Evolutionary conservation across 306 rosid genomes (phyloP).

Genomic region (Phaseolus lunatus): DNA sequence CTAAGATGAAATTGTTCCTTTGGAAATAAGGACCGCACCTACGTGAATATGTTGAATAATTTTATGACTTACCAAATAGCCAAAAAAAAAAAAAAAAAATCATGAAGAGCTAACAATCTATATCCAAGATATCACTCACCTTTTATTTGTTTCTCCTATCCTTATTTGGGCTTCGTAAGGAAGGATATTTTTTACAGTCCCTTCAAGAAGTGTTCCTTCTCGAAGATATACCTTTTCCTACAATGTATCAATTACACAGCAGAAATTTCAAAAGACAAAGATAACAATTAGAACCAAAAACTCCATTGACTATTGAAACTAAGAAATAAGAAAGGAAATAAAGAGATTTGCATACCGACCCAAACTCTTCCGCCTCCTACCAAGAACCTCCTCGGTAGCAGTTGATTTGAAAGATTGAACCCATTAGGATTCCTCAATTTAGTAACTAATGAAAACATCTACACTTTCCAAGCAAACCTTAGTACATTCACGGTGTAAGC

Average conservation of each 20-base stretch:
- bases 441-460: too few relatives aligned
- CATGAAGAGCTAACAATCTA: conserved; percentile 15
- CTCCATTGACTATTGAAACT: conserved; percentile 3
- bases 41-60: conserved; percentile 14
- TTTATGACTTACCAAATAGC: conserved; percentile 5
- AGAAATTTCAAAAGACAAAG: conserved; percentile 25
- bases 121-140: conserved; percentile 51
- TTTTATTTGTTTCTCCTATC: conserved; percentile 73
- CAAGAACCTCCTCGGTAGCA: too few relatives aligned
- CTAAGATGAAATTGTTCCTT: conserved; percentile 9
- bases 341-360: conserved; percentile 59
- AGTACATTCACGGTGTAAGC: too few relatives aligned
- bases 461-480: too few relatives aligned
- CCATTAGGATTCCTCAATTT: too few relatives aligned
- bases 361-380: conserved; percentile 84
- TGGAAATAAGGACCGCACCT: background rate
- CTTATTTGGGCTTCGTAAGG: conserved; percentile 88
- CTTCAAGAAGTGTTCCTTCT: conserved; percentile 83
- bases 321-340: conserved; percentile 27
- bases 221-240: too few relatives aligned
- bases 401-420: too few relatives aligned
- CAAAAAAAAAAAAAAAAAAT: background rate
- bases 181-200: conserved; percentile 73
- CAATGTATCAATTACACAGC: conserved; percentile 16
- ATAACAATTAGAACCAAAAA: background rate